Evolutionary conservation across 805 yeast genomes (phyloP), one percentile per base, ranked within the genome.

Genomic region (Pichia cabralensis): DNA sequence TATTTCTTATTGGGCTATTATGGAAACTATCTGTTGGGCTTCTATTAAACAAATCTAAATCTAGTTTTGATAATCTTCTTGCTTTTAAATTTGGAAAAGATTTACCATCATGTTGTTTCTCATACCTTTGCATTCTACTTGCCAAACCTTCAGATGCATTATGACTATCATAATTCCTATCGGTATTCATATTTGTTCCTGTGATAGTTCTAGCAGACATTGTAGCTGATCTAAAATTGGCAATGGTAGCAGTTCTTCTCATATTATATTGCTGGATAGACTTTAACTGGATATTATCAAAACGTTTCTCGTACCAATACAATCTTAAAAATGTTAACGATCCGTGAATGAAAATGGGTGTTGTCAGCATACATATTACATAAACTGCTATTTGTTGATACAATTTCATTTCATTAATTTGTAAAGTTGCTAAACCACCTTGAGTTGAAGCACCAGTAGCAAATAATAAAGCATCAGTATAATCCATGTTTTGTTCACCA

Each of bases 301-400:
- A 85, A 46, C 79, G 71, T 44, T 84, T 71, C 53, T 86, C 95
- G 57, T 83, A 92, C 84, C 95, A 82, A 53, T 82, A 83, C 30
- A 92, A 62, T 33, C 98, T 69, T 8, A 88, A 62, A 42, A 84
- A 74, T 8, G 85, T 76, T 23, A 92, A 61, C 2, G 72, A 68
- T 1, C 94, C 74, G 53, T 92, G 94, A 35, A 94, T 83, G 51
- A 80, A 79, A 15, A 92, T 82, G 1, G 97, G 97, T 0, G 95
- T 86, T 4, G 94, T 71, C 15, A 85, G 46, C 42, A 74, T 64
- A 20, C 88, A 60, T 3, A 74, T 40, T 10, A 82, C 43, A 51
- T 78, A 84, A 3, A 89, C 56, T 8, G 70, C 63, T 12, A 86
- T 69, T 52, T 89, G 97, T 56, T 92, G 98, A 59, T 79, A 89